Percentiles rank a stretch among this genome's conserved stretches.
Evolutionary conservation across 257 asterid species (phyloP).

Genomic region (Phtheirospermum japonicum): DNA sequence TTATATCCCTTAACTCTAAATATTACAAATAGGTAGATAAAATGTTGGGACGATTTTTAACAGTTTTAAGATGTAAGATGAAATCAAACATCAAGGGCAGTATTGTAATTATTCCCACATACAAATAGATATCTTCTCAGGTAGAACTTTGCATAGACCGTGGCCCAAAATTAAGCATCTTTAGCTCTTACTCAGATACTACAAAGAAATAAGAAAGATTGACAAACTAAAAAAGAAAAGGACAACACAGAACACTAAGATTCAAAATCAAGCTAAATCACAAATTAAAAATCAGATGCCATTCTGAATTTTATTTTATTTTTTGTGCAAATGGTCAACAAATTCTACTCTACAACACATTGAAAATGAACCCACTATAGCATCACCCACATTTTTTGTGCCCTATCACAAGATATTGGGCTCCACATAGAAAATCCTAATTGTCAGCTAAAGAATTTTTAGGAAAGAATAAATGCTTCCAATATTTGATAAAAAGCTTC

Average conservation of each 20-base stretch:
- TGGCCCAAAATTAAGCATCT: too few relatives aligned
- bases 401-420: constrained; percentile 27
- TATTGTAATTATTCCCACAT: neutral
- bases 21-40: too few relatives aligned
- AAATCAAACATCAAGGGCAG: neutral
- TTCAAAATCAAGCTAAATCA: neutral
- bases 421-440: constrained; percentile 27
- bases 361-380: constrained; percentile 33
- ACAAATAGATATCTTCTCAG: neutral
- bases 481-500: neutral
- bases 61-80: neutral
- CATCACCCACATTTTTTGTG: constrained; percentile 22
- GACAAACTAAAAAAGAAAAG: neutral
- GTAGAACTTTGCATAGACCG: too few relatives aligned
- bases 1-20: too few relatives aligned
- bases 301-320: constrained; percentile 11
- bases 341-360: constrained; percentile 41
- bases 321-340: constrained; percentile 23
- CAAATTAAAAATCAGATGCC: neutral
- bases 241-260: neutral
- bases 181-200: too few relatives aligned
- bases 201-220: neutral
- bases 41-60: too few relatives aligned
- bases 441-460: constrained; percentile 28
- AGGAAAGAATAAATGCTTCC: constrained; percentile 23